Evolutionary conservation across 345 rosid genomes (phyloP), one percentile per base, ranked within the genome.

Genomic region (Clausena lansium): DNA sequence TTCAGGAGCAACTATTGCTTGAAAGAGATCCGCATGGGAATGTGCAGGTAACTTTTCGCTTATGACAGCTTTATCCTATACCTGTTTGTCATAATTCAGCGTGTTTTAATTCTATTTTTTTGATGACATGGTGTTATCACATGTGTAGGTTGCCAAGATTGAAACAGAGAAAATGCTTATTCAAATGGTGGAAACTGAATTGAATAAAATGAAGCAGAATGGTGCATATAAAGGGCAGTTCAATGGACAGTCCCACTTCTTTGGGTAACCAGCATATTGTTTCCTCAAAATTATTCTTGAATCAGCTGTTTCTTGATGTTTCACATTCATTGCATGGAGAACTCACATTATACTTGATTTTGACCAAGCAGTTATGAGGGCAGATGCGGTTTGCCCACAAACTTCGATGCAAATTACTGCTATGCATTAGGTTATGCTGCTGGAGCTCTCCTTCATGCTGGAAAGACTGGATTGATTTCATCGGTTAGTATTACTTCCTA

Each of bases 401-500:
- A 83, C 63, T 85, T 85, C 47, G 88, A 85, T 81, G 63, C 88
- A 69, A 73, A 73, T 41, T 85, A 85, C 77, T 85, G 88, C 75
- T 83, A 83, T 79, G 86, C 86, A 13, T 78, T 86, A 80, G 88
- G 88, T 52, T 86, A 83, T 77, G 87, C 80, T 47, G 85, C 85
- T n/a, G 86, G 79, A 77, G 85, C 78, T 57, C 83, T 86, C 65
- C 84, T 88, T 41, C 89, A 84, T 25, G 66, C 77, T 39, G 91
- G 91, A 30, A 86, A 82, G 81, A 86, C 87, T 70, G 87, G 91
- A 60, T 47, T 88, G 82, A 88, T 88, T 47, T 88, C 91, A 22
- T 86, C 91, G 3, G 91, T 88, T 22, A 14, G 79, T 74, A 30
- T 71, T 70, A 33, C 55, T 65, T 70, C 22, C 50, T 35, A 14